Evolutionary conservation across 1,139 yeast genomes (phyloP), one percentile per base, ranked within the genome.

Genomic region (Candida frijolesensis): DNA sequence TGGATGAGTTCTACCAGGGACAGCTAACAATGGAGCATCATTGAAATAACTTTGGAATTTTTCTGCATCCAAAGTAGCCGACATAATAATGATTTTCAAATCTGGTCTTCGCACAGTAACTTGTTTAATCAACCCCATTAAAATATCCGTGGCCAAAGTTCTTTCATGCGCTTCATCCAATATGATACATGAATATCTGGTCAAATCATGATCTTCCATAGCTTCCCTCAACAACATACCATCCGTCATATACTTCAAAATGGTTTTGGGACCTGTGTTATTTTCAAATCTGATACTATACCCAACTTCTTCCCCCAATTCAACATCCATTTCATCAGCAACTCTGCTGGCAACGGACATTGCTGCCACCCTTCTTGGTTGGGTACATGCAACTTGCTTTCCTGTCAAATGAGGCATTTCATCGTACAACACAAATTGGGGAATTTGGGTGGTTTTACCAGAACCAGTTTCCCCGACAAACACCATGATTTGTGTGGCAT

Each of bases 391-490:
- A 47, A 92, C 89, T 66, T 86, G 90, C 35, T 83, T 83, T 2
- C 95, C 94, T 45, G 75, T 72, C 51, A 88, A 71, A 56, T 89
- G 96, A 30, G 96, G 96, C 70, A 95, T 83, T 60, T 91, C 98
- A 66, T 94, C 98, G 59, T 85, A 91, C 44, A 92, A 77, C 30
- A 94, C 97, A 72, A 91, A 92, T 69, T 92, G 98, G 3, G 98
- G 97, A 54, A 92, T 91, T 70, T 92, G 98, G 0, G 98, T 92
- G 25, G 98, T 92, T 67, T 92, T 92, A 79, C 98, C 98, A 14
- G 97, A 89, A 70, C 98, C 98, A 1, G 99, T 94, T 68, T 94
- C 99, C 74, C 99, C 99, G 42, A 94, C 98, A 70, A 94, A 91
- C 45, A 94, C 98, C 96, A 94, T 88, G 64, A 94, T 89, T 70